Evolutionary conservation across 2,329 filamentous ascomycete species (phyloP).

Genomic region (Volutella citrinella): DNA sequence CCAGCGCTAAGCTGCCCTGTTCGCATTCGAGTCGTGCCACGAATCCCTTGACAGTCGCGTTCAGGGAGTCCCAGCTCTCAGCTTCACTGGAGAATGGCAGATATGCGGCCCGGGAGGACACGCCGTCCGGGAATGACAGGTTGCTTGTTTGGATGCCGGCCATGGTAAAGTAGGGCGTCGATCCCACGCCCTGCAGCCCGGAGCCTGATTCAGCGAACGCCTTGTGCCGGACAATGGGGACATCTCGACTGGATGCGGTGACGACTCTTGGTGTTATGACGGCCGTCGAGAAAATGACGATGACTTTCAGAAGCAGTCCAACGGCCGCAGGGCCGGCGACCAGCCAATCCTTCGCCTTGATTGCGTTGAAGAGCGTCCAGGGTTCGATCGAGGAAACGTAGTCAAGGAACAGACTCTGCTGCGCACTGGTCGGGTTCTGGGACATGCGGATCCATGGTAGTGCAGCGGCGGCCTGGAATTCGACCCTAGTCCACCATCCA

Average conservation of each 20-base stretch:
- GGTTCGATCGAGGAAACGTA: conserved; percentile 31
- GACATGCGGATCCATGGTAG: conserved; percentile 38
- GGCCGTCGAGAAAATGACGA: conserved; percentile 34
- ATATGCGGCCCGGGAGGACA: conserved; percentile 31
- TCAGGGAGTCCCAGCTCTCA: conserved; percentile 21
- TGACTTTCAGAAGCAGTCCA: conserved; percentile 30
- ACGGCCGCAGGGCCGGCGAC: conserved; percentile 26
- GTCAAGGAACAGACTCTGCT: conserved; percentile 35
- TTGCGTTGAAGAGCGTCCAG: conserved; percentile 24
- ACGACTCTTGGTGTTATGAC: conserved; percentile 32
- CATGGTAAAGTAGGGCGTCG: conserved; percentile 32
- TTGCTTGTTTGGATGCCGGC: conserved; percentile 28
- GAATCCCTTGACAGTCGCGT: conserved; percentile 34
- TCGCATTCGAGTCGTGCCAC: conserved; percentile 30
- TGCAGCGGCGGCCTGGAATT: conserved; percentile 35
- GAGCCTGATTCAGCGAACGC: conserved; percentile 26
- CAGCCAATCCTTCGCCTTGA: conserved; percentile 32
- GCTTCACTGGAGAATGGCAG: conserved; percentile 29
- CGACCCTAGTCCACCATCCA: conserved; percentile 34
- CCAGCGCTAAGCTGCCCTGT: conserved; percentile 21
- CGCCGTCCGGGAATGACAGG: conserved; percentile 30
- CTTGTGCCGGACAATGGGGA: conserved; percentile 24
- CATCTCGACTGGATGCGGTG: conserved; percentile 19
- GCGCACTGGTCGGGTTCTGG: conserved; percentile 24
- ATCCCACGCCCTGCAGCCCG: conserved; percentile 20